Percentiles rank a stretch among this genome's conserved stretches.
Conservation (phyloP, 345 rosid genomes). For the Citrus medica region DNA sequence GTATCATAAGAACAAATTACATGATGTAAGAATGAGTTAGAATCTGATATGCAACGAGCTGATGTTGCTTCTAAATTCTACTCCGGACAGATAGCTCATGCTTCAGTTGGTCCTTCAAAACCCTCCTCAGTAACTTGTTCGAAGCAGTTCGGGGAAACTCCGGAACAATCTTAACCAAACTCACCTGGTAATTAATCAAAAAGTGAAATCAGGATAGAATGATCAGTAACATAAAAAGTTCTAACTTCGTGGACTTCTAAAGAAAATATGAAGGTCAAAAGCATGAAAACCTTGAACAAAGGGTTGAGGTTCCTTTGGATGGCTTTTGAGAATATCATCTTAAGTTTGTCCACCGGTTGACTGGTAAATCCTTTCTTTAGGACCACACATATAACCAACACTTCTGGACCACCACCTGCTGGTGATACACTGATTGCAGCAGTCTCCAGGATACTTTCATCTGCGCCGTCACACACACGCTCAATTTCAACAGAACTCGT, state of each 20-base stretch:
- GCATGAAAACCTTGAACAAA: conserved; percentile 62
- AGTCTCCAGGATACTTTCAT: conserved; percentile 67
- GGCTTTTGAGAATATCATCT: conserved; percentile 50
- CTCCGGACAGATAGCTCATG: conserved; percentile 44
- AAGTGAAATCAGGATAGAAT: background rate
- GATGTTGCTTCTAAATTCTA: conserved; percentile 32
- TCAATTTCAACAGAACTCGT: conserved; percentile 92
- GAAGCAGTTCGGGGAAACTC: conserved; percentile 88
- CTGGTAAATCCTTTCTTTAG: conserved; percentile 51
- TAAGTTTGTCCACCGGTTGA: conserved; percentile 39
- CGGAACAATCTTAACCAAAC: conserved; percentile 51
- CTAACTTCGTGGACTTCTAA: background rate
- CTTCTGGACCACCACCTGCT: conserved; percentile 69
- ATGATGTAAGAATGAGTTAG: background rate
- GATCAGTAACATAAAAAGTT: background rate
- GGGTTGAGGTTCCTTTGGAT: conserved; percentile 82
- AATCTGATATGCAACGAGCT: background rate
- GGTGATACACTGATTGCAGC: conserved; percentile 71
- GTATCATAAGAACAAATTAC: background rate
- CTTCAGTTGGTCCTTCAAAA: conserved; percentile 59
- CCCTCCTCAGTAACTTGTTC: conserved; percentile 75
- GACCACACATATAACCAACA: conserved; percentile 52
- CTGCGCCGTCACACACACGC: conserved; percentile 66
- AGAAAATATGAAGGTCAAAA: background rate
- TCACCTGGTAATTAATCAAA: conserved; percentile 49